Evolutionary conservation across 352 stramenopile genomes (phyloP), one percentile per base, ranked within the genome.

Genomic region (Phytopythium mirpurense): DNA sequence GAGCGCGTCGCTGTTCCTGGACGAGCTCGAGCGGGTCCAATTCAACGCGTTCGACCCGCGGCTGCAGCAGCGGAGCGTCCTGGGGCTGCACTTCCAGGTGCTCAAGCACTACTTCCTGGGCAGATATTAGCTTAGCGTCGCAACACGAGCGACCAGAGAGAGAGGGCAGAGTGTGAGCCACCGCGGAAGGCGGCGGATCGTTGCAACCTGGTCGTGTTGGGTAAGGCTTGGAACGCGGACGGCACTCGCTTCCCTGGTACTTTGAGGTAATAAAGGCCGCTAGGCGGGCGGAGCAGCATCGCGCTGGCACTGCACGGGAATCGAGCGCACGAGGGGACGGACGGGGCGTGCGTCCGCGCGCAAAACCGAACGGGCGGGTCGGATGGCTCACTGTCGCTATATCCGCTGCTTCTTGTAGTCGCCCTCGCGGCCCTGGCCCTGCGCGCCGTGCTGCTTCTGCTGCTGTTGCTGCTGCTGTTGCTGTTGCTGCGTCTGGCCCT

Each of bases 101-200:
- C 62, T 91, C 49, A 95, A 92, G 64, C 61, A 83, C 58, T 90
- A 87, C 58, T 86, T 93, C 35, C 63, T 93, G 57, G 66, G 78
- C 45, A 84, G 72, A 64, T 92, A 90, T 60, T 93, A 86, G 55
- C n/a, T n/a, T n/a, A n/a, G n/a, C n/a, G n/a, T n/a, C n/a, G n/a
- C n/a, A n/a, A n/a, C n/a, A n/a, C 5, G 14, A 23, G 24, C 11
- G 23, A 34, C 24, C 40, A 31, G 19, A 3, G 21, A 36, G 32
- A 15, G 7, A 5, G 3, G 32, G 7, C 7, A 36, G 32, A 9
- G 29, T 5, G 29, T 5, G 5, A 5, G 29, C 9, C 29, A n/a
- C 5, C 40, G n/a, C n/a, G n/a, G n/a, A 46, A 19, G 21, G 38
- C 19, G 40, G 21, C 21, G 5, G 9, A 47, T 21, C 41, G 41